phyloP scores from a whole-genome alignment of 306 rosid species.

The Prosopis cineraria region DNA sequence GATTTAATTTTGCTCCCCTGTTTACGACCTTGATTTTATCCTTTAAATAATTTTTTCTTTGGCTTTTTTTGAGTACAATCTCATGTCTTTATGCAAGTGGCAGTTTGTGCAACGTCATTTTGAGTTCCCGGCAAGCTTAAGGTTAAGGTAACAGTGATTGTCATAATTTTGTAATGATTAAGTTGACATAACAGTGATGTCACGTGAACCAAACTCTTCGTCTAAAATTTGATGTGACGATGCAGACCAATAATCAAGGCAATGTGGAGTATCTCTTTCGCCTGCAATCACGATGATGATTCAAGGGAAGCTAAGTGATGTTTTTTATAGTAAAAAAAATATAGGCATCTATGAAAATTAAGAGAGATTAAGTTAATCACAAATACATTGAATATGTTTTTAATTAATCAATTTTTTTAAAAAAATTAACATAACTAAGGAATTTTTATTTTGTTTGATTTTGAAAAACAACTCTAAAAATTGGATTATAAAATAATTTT shows the following conservation, averaged over 20 bases:
- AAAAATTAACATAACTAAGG: too few species aligned
- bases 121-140: neutral
- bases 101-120: neutral
- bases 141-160: neutral
- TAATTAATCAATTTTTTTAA: too few species aligned
- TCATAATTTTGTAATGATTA: neutral
- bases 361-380: neutral
- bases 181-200: neutral
- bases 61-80: neutral
- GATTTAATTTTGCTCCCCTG: neutral
- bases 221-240: neutral
- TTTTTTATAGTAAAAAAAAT: neutral
- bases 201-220: neutral
- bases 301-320: neutral
- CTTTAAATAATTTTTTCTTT: neutral
- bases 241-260: neutral
- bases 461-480: too few species aligned
- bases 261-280: too few species aligned
- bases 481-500: too few species aligned
- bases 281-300: neutral
- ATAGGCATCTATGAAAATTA: neutral
- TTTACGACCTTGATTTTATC: neutral
- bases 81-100: neutral
- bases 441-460: too few species aligned
- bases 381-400: too few species aligned